Conservation (phyloP, 768 basidiomycete genomes). For the Termitomyces sp. region DNA sequence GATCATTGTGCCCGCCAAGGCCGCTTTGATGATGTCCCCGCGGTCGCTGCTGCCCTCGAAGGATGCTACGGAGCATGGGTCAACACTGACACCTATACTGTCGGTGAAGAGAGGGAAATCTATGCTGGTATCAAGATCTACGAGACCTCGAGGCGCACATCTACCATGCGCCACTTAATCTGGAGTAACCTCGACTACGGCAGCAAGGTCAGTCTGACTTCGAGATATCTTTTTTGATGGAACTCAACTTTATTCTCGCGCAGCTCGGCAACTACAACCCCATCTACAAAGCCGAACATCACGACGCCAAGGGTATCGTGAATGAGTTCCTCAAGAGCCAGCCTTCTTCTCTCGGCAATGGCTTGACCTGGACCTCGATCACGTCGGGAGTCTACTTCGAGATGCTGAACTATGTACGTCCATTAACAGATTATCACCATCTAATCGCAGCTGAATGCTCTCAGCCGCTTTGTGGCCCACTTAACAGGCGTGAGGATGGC, state of each 20-base stretch:
- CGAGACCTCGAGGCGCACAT: slow-evolving; percentile 31
- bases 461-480: slow-evolving; percentile 28
- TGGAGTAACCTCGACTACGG: slow-evolving; percentile 40
- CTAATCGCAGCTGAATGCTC: neutral
- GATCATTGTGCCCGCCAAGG: slow-evolving; percentile 16
- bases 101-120: slow-evolving; percentile 36
- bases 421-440: too few relatives aligned
- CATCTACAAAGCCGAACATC: slow-evolving; percentile 33
- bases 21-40: slow-evolving; percentile 26
- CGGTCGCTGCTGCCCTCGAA: slow-evolving; percentile 27
- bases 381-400: slow-evolving; percentile 39
- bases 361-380: slow-evolving; percentile 32
- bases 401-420: slow-evolving; percentile 34
- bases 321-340: slow-evolving; percentile 34
- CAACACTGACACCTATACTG: slow-evolving; percentile 37
- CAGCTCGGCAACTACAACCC: slow-evolving; percentile 22
- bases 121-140: slow-evolving; percentile 37
- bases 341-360: slow-evolving; percentile 26
- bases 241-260: neutral
- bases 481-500: slow-evolving; percentile 33
- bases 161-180: slow-evolving; percentile 32
- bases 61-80: slow-evolving; percentile 39
- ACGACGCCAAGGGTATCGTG: slow-evolving; percentile 38
- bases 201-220: slow-evolving; percentile 26
- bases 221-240: neutral